Evolutionary conservation across 805 yeast genomes (phyloP).

Genomic region (Candida coquimbonensis): DNA sequence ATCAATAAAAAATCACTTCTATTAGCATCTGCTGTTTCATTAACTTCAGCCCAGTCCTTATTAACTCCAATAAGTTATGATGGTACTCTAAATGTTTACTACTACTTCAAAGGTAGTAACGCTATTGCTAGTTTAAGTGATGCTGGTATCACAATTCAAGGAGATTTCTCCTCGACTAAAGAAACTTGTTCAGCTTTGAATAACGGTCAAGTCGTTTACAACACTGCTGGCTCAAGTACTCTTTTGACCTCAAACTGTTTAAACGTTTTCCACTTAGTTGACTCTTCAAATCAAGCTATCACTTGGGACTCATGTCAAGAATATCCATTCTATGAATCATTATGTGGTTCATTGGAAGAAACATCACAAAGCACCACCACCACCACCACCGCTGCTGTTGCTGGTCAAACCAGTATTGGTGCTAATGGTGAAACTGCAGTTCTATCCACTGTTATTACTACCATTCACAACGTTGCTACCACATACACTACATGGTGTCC

Average conservation of each 20-base stretch:
- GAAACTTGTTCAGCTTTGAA: conserved; percentile 11
- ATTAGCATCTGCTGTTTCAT: conserved; percentile 9
- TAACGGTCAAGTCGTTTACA: conserved; percentile 19
- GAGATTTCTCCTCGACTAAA: conserved; percentile 8
- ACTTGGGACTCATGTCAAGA: conserved; percentile 21
- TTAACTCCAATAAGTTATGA: conserved; percentile 13
- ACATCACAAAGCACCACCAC: not conserved
- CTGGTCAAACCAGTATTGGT: conserved; percentile 1
- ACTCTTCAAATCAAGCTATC: conserved; percentile 7
- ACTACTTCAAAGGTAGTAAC: conserved; percentile 16
- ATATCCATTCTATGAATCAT: conserved; percentile 18
- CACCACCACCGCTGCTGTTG: not conserved
- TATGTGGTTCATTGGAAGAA: conserved; percentile 7
- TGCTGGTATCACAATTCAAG: conserved; percentile 15
- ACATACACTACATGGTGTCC: conserved; percentile 18
- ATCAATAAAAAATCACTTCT: not conserved
- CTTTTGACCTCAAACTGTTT: conserved; percentile 21
- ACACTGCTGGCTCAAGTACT: conserved; percentile 7
- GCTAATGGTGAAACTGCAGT: conserved; percentile 10
- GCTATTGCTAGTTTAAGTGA: conserved; percentile 6
- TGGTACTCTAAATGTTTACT: conserved; percentile 13
- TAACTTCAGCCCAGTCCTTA: conserved; percentile 17
- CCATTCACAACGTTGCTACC: conserved; percentile 6
- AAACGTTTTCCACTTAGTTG: conserved; percentile 17
- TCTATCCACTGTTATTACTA: conserved; percentile 14